These are phyloP conservation scores for Cicer bijugum DNA, from an alignment of 306 rosid species.

Conservation along the genomic window DNA sequence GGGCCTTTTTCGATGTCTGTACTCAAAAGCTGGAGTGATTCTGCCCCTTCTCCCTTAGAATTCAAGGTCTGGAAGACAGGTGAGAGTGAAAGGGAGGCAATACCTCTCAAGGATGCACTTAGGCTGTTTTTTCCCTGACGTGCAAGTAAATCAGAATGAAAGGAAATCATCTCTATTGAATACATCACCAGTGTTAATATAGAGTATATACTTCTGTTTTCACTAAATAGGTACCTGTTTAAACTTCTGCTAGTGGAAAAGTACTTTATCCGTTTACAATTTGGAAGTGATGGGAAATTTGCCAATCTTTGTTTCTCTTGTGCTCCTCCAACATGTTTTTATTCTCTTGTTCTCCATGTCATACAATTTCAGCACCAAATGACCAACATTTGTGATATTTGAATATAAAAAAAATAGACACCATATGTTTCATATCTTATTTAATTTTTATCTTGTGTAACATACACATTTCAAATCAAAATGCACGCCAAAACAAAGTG, in stretches of 20 bases:
- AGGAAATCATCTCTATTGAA: background rate
- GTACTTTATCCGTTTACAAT: background rate
- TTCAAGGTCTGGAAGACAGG: constrained; percentile 71
- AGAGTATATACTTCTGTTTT: background rate
- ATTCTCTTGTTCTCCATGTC: background rate
- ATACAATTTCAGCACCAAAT: background rate
- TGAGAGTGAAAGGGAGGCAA: constrained; percentile 62
- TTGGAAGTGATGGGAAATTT: background rate
- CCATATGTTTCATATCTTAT: no score
- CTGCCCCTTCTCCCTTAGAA: constrained; percentile 36
- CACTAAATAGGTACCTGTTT: constrained; percentile 25
- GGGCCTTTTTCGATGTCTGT: constrained; percentile 60
- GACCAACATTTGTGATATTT: no score
- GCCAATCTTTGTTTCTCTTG: background rate
- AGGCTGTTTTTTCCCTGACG: constrained; percentile 17
- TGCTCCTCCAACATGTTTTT: constrained; percentile 10
- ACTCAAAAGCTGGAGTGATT: constrained; percentile 59
- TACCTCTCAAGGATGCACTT: constrained; percentile 60
- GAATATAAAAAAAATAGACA: background rate
- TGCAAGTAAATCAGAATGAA: constrained; percentile 19
- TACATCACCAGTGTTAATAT: constrained; percentile 10
- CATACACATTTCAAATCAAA: no score
- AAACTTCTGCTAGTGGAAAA: background rate
- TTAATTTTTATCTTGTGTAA: no score
- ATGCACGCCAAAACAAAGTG: no score